Evolutionary conservation across 1,284 basidiomycete species (phyloP), one percentile per base, ranked within the genome.

Genomic region (Trichosporon inkin): DNA sequence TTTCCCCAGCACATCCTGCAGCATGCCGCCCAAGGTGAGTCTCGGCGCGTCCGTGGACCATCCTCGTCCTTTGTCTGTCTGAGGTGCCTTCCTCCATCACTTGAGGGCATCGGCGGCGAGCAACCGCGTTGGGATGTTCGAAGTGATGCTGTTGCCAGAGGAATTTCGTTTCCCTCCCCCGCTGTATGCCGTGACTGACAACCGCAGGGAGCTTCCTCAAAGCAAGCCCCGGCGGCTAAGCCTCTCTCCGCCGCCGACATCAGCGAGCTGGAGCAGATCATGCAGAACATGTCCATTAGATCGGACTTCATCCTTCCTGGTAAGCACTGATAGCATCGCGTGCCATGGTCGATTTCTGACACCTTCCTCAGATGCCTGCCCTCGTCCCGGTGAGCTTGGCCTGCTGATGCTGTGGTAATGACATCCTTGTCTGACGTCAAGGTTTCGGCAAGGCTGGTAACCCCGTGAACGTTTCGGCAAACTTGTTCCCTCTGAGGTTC

Each of bases 401-500:
- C 6, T 17, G 7, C 13, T 3, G 3, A 4, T 35, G 11, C 17
- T 20, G 2, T 1, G 14, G 13, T 34, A 16, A 6, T 3, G 2
- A 4, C n/a, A 16, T 3, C 10, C 44, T 61, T 8, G 28, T 32
- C 28, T 32, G 28, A 20, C 44, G 39, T 4, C 0, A 51, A 71
- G 72, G 62, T 47, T 71, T 68, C 56, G 77, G 77, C 14, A 72
- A 62, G 6, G 41, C 60, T 19, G 77, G 77, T 3, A 62, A 64
- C 41, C 35, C 62, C 1, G 73, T 77, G 58, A 53, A 58, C 6
- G 74, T 77, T 53, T 44, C 67, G 8, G 75, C 76, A 19, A 78
- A 77, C 64, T 75, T 77, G 75, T 78, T 65, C 62, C 60, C 66
- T 39, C 62, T 69, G 13, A 62, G 69, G 17, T 73, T 73, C 65